Evolutionary conservation across 305 asterid genomes (phyloP), one percentile per base, ranked within the genome.

Genomic region (Fraxinus baroniana): DNA sequence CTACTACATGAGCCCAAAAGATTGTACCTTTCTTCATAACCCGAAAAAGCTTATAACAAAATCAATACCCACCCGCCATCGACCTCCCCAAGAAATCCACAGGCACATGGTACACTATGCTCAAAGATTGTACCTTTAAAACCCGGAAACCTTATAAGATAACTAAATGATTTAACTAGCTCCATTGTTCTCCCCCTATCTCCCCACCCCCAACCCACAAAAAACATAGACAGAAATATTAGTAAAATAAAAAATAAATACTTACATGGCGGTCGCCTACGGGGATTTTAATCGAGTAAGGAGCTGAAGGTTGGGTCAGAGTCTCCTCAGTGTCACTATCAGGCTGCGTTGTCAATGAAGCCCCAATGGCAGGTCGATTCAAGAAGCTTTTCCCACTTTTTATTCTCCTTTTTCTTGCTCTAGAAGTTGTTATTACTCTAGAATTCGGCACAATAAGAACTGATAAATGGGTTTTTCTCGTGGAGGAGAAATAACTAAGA

Each of bases 231-330:
- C 24, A 39, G 41, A 26, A 24, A n/a, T 7, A 75, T 5, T 13
- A 7, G 55, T 7, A 33, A 0, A 78, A 46, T 24, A 10, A 8
- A 35, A 60, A 72, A 22, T 0, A n/a, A 71, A 72, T 62, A 79
- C 92, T 87, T 79, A 93, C 97, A 87, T 92, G 88, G 41, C 97
- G 91, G 88, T 94, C 93, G 13, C 97, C 98, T 44, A 92, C 90
- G 7, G 98, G 97, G 68, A 94, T 92, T 85, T 78, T 93, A 77
- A 93, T 74, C 24, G 97, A 91, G 78, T 79, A 81, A 9, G 93
- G 97, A 79, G 94, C 91, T 17, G 81, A 86, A 15, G 86, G 33
- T 74, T 89, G 90, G 71, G 39, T 89, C 33, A 60, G 77, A 78
- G 88, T 88, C 35, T 88, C 90, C 36, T 64, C 88, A 74, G 52